phyloP scores from a whole-genome alignment of 2,329 filamentous ascomycete species.

The Talaromyces sp. region DNA sequence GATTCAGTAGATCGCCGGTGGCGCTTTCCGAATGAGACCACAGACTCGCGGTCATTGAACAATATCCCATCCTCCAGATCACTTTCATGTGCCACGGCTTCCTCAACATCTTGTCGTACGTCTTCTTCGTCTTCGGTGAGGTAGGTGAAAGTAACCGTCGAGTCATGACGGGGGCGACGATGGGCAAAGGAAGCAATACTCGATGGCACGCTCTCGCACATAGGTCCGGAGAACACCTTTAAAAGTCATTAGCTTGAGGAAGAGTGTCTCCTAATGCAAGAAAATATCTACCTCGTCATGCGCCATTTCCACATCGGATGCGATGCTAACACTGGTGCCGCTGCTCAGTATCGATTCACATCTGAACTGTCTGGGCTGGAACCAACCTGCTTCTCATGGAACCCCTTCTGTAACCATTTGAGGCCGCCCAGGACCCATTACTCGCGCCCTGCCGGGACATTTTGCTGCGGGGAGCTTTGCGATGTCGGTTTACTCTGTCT shows the following conservation, averaged over 20 bases:
- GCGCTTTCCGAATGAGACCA: conserved; percentile 16
- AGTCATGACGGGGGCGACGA: conserved; percentile 73
- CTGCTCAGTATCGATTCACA: not conserved
- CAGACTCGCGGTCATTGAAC: conserved; percentile 35
- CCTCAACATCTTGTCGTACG: conserved; percentile 47
- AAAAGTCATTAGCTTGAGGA: conserved; percentile 2
- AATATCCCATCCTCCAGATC: conserved; percentile 42
- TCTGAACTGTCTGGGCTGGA: not conserved
- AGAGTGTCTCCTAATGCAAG: not conserved
- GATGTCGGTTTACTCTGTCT: not conserved
- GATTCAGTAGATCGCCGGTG: conserved; percentile 34
- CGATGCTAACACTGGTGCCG: conserved; percentile 59
- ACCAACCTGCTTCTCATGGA: conserved; percentile 39
- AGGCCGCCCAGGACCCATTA: conserved; percentile 21
- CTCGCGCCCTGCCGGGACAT: conserved; percentile 29
- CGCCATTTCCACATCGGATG: conserved; percentile 98
- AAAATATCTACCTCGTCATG: conserved; percentile 84
- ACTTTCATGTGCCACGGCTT: conserved; percentile 39
- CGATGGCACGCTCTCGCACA: conserved; percentile 92
- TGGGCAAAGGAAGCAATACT: conserved; percentile 90
- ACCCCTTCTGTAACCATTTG: conserved; percentile 27
- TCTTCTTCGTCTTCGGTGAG: conserved; percentile 68
- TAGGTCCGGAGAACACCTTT: conserved; percentile 78
- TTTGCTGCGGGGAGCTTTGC: conserved; percentile 8
- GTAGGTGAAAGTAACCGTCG: conserved; percentile 82